Evolutionary conservation across 2,329 filamentous ascomycete species (phyloP), one percentile per base, ranked within the genome.

Genomic region (Nemania sp.): DNA sequence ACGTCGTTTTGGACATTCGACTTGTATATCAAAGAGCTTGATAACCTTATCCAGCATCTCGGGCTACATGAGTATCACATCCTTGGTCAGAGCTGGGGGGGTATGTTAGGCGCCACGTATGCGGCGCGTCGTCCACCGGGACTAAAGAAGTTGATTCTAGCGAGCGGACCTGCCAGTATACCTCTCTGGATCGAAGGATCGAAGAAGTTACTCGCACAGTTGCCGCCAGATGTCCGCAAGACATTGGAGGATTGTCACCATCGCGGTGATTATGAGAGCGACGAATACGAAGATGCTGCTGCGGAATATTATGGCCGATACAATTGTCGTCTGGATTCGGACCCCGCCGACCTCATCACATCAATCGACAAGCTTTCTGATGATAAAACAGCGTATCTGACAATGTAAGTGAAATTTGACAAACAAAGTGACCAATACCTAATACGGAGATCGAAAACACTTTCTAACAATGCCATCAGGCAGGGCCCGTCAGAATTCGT

Each of bases 81-180:
- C 12, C 17, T 37, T 11, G 34, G 34, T 3, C 15, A 19, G 6
- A 37, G 34, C 34, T 37, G 34, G 34, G 15, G 34, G n/a, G 48
- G 52, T 12, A 52, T 54, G 44, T 39, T 54, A 14, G 28, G 45
- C 5, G 42, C 44, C 23, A 15, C 30, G 1, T 56, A 57, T n/a
- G 49, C 54, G 1, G 6, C 39, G 6, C 40, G 24, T 5, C 7
- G 11, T 1, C 49, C 33, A 0, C 3, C 9, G 9, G 50, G 49
- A 1, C 36, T 57, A 1, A 41, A 26, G 36, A 57, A 50, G 19
- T 9, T 57, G 4, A n/a, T 57, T 14, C n/a, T 57, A 3, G 23
- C 20, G 9, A 37, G 41, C 2, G n/a, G 43, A 5, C 40, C 45
- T 3, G 54, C 33, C 0, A 54, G 50, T 19, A 46, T 31, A 4